Percentiles rank a stretch among this genome's conserved stretches.
These are phyloP conservation scores for Pseudogymnoascus sp. DNA, from an alignment of 2,329 filamentous ascomycete species.

Conservation along the genomic window DNA sequence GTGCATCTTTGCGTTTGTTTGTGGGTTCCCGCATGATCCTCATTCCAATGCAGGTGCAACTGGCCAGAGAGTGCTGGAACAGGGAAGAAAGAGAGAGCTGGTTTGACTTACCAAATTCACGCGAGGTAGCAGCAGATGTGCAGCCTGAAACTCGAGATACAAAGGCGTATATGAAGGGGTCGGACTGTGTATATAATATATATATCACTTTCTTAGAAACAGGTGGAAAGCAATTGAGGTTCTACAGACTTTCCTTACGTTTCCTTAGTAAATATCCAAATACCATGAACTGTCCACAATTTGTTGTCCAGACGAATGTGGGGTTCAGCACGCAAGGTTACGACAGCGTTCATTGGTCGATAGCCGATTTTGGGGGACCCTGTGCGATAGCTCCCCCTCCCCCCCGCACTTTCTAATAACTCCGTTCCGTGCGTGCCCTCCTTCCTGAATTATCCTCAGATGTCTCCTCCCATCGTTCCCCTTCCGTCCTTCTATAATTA, in stretches of 20 bases:
- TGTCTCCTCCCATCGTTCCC: not conserved
- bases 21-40: slow-evolving; percentile 1
- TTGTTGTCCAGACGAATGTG: slow-evolving; percentile 4
- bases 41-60: slow-evolving; percentile 1
- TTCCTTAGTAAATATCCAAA: not conserved
- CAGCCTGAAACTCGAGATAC: not conserved
- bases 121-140: slow-evolving; percentile 1
- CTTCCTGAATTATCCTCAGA: not conserved
- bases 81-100: not conserved
- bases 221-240: slow-evolving; percentile 1
- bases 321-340: slow-evolving; percentile 6
- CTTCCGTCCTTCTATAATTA: not conserved
- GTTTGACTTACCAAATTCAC: not conserved
- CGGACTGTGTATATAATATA: not conserved
- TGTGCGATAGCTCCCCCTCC: not conserved
- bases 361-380: not conserved
- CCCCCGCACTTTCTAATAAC: not conserved
- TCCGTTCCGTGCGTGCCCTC: not conserved
- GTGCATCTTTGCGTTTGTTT: not conserved
- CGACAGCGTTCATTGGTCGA: not conserved
- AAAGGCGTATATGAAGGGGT: not conserved
- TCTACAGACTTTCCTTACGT: not conserved
- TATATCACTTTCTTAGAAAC: not conserved
- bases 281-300: slow-evolving; percentile 7
- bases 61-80: not conserved